Evolutionary conservation across 2,329 filamentous ascomycete genomes (phyloP).

Genomic region (Thielaviopsis cerberus): DNA sequence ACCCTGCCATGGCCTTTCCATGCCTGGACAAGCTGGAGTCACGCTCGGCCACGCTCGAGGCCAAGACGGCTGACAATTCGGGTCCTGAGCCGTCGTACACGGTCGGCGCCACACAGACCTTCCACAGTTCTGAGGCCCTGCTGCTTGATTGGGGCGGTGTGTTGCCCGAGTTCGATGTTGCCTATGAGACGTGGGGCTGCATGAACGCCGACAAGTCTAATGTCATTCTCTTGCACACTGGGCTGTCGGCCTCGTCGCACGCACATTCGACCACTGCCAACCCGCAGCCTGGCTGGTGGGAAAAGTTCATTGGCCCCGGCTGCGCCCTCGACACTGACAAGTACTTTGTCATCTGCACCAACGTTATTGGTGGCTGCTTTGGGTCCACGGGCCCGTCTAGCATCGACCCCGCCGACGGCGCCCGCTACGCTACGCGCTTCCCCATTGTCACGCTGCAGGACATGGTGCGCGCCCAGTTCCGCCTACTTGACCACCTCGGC

Average conservation of each 20-base stretch:
- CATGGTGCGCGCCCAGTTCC: constrained; percentile 93
- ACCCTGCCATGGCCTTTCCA: constrained; percentile 75
- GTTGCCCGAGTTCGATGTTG: constrained; percentile 73
- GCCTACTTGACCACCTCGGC: constrained; percentile 60
- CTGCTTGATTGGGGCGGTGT: constrained; percentile 88
- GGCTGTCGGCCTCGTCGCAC: constrained; percentile 90
- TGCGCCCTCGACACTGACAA: constrained; percentile 73
- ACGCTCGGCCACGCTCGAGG: constrained; percentile 54
- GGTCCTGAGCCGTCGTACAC: constrained; percentile 93
- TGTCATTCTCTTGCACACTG: constrained; percentile 80
- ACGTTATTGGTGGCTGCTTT: constrained; percentile 89
- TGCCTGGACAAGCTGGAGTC: constrained; percentile 73
- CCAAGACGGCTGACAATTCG: constrained; percentile 32
- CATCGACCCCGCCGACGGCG: constrained; percentile 70
- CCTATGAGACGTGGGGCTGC: constrained; percentile 81
- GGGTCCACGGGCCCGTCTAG: constrained; percentile 83
- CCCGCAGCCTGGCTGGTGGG: constrained; percentile 90
- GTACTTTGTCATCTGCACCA: constrained; percentile 89
- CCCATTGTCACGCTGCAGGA: constrained; percentile 91
- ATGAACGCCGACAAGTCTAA: constrained; percentile 70
- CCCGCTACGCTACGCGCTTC: constrained; percentile 83
- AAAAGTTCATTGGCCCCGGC: constrained; percentile 87
- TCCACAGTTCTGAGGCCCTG: constrained; percentile 54
- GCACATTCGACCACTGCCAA: constrained; percentile 81
- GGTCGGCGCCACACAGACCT: constrained; percentile 62